Percentiles rank a stretch among this genome's conserved stretches.
These are phyloP conservation scores for Solanum bukasovii DNA, from an alignment of 257 asterid species.

Conservation along the genomic window DNA sequence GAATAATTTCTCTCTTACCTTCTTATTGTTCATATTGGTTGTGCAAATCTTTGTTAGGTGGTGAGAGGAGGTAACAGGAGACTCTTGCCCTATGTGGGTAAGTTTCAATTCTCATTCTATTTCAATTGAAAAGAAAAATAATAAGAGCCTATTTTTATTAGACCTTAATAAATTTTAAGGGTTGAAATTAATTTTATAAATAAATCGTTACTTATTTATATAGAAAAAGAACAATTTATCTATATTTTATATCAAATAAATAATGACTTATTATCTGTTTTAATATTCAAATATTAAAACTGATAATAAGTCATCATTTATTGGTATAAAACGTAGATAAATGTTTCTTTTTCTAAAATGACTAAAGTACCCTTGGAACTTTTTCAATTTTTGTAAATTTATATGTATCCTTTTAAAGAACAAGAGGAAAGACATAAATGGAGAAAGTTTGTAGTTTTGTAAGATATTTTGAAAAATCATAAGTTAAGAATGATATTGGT, in stretches of 20 bases:
- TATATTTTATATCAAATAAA: neutral
- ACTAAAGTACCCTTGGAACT: neutral
- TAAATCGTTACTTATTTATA: neutral
- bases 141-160: neutral
- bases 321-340: too few relatives aligned
- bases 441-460: neutral
- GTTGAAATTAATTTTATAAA: neutral
- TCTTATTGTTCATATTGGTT: neutral
- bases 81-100: constrained; percentile 45
- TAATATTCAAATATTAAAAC: rapidly evolving
- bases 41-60: constrained; percentile 19
- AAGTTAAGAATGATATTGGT: neutral
- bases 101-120: neutral
- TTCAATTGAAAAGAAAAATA: neutral
- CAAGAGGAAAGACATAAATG: neutral
- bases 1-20: neutral
- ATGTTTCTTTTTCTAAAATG: too few relatives aligned
- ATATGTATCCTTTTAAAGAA: neutral
- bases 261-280: neutral
- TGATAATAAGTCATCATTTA: too few relatives aligned
- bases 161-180: neutral
- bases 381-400: neutral
- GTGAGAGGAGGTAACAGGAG: constrained; percentile 48
- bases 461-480: neutral
- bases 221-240: neutral